A percentile compares a stretch with the other conserved stretches of the same genome.
Conservation (phyloP, 2,329 filamentous ascomycete genomes). For the Beauveria pseudobassiana region DNA sequence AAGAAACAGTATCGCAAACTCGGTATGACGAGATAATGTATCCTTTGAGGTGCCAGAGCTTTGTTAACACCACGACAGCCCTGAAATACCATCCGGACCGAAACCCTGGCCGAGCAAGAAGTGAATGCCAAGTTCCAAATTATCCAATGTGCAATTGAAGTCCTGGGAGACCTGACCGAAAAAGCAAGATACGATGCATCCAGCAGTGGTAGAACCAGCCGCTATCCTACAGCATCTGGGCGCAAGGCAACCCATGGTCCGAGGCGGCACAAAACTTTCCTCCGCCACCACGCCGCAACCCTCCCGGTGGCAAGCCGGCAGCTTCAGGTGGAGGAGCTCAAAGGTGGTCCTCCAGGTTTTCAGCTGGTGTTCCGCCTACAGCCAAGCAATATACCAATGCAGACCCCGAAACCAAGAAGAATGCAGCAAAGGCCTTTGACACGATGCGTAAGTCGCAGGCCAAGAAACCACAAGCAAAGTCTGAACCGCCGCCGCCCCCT, state of each 20-base stretch:
- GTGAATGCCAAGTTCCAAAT: conserved; percentile 77
- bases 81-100: conserved; percentile 84
- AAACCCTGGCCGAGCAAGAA: conserved; percentile 74
- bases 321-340: conserved; percentile 31
- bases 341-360: conserved; percentile 37
- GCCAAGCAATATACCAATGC: conserved; percentile 30
- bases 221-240: conserved; percentile 43
- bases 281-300: conserved; percentile 38
- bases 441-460: conserved; percentile 34
- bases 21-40: conserved; percentile 39
- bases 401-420: conserved; percentile 32
- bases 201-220: conserved; percentile 26
- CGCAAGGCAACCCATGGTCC: conserved; percentile 52
- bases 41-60: not conserved
- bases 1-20: conserved; percentile 83
- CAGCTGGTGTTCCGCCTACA: conserved; percentile 33
- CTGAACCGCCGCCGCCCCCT: conserved; percentile 25
- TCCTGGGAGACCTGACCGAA: conserved; percentile 46
- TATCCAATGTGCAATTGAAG: conserved; percentile 79
- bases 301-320: conserved; percentile 19
- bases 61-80: conserved; percentile 42
- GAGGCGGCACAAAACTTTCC: conserved; percentile 42
- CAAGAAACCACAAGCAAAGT: conserved; percentile 21
- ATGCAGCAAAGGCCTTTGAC: conserved; percentile 34
- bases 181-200: conserved; percentile 48